These are phyloP conservation scores for Ploettnerulaceae sp. DNA, from an alignment of 2,329 filamentous ascomycete species.

Conservation along the genomic window DNA sequence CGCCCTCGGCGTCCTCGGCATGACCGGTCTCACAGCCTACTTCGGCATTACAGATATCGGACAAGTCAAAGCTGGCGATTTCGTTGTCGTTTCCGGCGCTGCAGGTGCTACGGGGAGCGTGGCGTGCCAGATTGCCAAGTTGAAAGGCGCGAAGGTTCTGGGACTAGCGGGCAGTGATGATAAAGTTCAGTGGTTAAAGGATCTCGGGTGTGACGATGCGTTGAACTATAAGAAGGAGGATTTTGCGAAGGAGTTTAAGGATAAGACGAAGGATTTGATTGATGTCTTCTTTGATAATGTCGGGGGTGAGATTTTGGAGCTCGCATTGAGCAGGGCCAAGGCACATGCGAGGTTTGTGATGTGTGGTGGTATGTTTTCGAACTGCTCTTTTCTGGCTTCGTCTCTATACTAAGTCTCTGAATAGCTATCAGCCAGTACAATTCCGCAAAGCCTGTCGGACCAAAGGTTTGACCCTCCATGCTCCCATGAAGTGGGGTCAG, in stretches of 20 bases:
- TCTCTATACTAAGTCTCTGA: not conserved
- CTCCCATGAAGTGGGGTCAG: not conserved
- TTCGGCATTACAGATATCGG: slow-evolving; percentile 68
- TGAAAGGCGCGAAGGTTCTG: slow-evolving; percentile 58
- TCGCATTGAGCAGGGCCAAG: slow-evolving; percentile 60
- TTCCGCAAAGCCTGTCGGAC: slow-evolving; percentile 48
- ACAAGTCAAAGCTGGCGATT: slow-evolving; percentile 62
- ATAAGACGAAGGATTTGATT: slow-evolving; percentile 54
- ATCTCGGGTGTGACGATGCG: slow-evolving; percentile 62
- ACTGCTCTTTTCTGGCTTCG: not conserved
- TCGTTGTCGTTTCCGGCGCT: slow-evolving; percentile 72
- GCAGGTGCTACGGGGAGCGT: slow-evolving; percentile 75
- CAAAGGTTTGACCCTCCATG: slow-evolving; percentile 37
- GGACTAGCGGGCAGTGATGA: slow-evolving; percentile 63
- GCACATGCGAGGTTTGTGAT: slow-evolving; percentile 61
- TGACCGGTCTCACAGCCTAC: slow-evolving; percentile 71
- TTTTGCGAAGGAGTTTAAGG: slow-evolving; percentile 55
- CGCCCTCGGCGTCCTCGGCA: slow-evolving; percentile 56
- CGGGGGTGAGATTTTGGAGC: slow-evolving; percentile 65
- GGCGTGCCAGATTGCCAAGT: slow-evolving; percentile 72
- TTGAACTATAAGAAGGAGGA: slow-evolving; percentile 65
- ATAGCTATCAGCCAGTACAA: slow-evolving; percentile 64
- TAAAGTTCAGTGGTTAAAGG: slow-evolving; percentile 62
- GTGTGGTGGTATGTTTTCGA: slow-evolving; percentile 49
- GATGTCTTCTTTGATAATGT: slow-evolving; percentile 74